These are phyloP conservation scores for Bruguiera hainesii DNA, from an alignment of 441 rosid species.

Conservation along the genomic window DNA sequence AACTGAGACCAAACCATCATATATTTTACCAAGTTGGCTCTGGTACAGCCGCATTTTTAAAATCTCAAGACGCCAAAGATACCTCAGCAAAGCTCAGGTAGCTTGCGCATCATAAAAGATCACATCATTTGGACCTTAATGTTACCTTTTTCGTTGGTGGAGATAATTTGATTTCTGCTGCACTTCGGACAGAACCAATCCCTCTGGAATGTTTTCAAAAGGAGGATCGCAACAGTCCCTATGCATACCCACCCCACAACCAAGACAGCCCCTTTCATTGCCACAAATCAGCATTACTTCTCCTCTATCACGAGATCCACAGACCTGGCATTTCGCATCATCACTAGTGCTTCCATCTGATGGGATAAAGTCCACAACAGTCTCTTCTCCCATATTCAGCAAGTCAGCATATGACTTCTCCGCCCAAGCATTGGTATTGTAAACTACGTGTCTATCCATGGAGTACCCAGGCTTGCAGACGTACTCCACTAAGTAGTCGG, in stretches of 20 bases:
- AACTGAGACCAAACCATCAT: no score
- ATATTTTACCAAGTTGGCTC: no score
- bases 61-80: no score
- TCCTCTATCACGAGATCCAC: constrained; percentile 50
- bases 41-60: no score
- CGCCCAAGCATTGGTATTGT: constrained; percentile 72
- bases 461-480: constrained; percentile 90
- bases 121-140: background rate
- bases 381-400: constrained; percentile 40
- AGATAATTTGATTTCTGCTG: constrained; percentile 13
- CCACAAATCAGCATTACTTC: constrained; percentile 79
- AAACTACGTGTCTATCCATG: constrained; percentile 75
- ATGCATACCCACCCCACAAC: constrained; percentile 61
- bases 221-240: constrained; percentile 70
- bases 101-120: no score
- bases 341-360: constrained; percentile 13
- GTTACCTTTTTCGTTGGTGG: constrained; percentile 22
- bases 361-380: constrained; percentile 11
- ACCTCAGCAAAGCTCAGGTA: no score
- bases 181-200: constrained; percentile 74
- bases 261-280: constrained; percentile 44
- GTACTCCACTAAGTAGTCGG: constrained; percentile 91
- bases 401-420: constrained; percentile 55
- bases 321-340: constrained; percentile 43
- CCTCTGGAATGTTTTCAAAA: constrained; percentile 44